phyloP scores from a whole-genome alignment of 2,329 filamentous ascomycete species.

The Arthrobotrys entomopaga region DNA sequence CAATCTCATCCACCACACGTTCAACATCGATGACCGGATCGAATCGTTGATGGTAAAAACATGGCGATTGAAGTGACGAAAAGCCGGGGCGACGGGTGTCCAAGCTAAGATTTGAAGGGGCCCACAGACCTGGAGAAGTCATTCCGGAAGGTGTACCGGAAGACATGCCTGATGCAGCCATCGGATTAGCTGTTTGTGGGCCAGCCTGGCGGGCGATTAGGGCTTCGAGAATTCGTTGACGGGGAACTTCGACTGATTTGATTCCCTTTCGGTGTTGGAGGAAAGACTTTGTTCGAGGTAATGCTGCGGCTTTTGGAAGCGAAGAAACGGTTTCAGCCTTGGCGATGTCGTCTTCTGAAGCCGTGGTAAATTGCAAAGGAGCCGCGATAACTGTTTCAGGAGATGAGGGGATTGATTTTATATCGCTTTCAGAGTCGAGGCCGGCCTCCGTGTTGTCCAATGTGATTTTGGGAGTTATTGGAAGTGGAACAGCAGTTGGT shows the following conservation, averaged over 20 bases:
- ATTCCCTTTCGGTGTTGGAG: slow-evolving; percentile 51
- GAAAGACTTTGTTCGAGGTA: slow-evolving; percentile 48
- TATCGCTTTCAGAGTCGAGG: slow-evolving; percentile 30
- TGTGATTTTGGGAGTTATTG: slow-evolving; percentile 40
- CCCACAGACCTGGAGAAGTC: slow-evolving; percentile 36
- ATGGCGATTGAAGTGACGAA: slow-evolving; percentile 81
- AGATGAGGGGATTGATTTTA: slow-evolving; percentile 45
- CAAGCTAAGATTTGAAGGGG: slow-evolving; percentile 55
- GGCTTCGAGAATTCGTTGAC: slow-evolving; percentile 52
- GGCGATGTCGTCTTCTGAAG: slow-evolving; percentile 22
- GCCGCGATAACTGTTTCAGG: slow-evolving; percentile 39
- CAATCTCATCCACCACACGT: slow-evolving; percentile 93
- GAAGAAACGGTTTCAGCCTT: slow-evolving; percentile 17
- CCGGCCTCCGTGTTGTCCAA: slow-evolving; percentile 26
- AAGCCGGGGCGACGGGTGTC: slow-evolving; percentile 58
- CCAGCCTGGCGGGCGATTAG: slow-evolving; percentile 51
- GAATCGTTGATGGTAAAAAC: slow-evolving; percentile 97
- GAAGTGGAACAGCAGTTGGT: slow-evolving; percentile 51
- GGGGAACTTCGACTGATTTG: slow-evolving; percentile 51
- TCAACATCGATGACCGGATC: slow-evolving; percentile 95
- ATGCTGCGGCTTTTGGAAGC: slow-evolving; percentile 12
- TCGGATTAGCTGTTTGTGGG: slow-evolving; percentile 47
- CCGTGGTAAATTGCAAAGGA: slow-evolving; percentile 22
- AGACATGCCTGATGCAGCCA: slow-evolving; percentile 36
- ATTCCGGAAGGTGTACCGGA: not conserved